Percentiles rank a stretch among this genome's conserved stretches.
Conservation (phyloP, 305 asterid species). For the Withania somnifera region DNA sequence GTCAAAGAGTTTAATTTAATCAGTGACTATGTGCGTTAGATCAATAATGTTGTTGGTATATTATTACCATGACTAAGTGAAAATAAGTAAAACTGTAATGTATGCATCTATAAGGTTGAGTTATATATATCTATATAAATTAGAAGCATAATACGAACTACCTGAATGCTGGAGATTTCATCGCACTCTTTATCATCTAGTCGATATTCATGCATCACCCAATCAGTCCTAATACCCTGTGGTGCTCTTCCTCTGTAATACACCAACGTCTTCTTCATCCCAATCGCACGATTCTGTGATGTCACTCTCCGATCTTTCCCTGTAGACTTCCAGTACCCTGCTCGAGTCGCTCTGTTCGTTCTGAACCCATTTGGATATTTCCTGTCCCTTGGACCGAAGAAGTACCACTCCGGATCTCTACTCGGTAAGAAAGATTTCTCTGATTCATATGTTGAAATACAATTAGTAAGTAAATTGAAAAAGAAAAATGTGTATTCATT, state of each 20-base stretch:
- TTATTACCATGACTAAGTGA: no score
- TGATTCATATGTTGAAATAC: background rate
- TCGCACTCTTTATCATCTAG: conserved; percentile 81
- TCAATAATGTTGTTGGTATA: no score
- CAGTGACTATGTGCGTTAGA: background rate
- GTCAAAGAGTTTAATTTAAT: background rate
- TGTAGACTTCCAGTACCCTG: conserved; percentile 90
- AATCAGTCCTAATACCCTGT: conserved; percentile 79
- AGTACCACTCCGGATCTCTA: conserved; percentile 96
- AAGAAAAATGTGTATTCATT: background rate
- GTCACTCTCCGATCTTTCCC: conserved; percentile 77
- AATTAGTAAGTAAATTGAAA: background rate
- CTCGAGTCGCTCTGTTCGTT: conserved; percentile 83
- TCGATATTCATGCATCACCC: conserved; percentile 96
- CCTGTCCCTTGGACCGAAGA: conserved; percentile 90
- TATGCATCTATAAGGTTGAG: no score
- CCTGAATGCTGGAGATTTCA: conserved; percentile 82
- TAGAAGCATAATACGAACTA: conserved; percentile 39
- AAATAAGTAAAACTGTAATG: background rate
- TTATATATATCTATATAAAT: no score
- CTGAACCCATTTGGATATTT: conserved; percentile 94
- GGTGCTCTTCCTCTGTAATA: conserved; percentile 88
- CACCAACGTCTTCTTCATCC: conserved; percentile 92
- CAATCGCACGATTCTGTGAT: conserved; percentile 62
- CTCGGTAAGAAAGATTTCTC: conserved; percentile 90